Conservation (phyloP, 2,329 filamentous ascomycete genomes). For the Fusarium oxysporum region DNA sequence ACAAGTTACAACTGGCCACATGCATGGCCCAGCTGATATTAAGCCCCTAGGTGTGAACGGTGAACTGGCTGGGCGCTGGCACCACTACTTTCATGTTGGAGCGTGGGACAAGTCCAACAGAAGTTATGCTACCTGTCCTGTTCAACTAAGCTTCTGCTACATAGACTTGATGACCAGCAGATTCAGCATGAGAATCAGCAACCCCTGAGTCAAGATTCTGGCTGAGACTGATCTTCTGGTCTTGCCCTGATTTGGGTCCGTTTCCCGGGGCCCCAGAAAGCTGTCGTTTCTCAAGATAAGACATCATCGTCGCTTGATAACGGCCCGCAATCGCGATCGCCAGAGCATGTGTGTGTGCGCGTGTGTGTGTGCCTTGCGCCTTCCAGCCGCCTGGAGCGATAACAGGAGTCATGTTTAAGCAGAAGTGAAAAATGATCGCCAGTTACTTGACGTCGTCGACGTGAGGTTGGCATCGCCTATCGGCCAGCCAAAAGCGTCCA, state of each 20-base stretch:
- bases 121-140: background rate
- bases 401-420: constrained; percentile 7
- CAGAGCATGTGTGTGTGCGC: background rate
- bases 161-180: constrained; percentile 6
- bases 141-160: constrained; percentile 10
- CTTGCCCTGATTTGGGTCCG: constrained; percentile 17
- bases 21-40: constrained; percentile 22
- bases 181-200: background rate
- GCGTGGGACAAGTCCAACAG: constrained; percentile 9
- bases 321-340: constrained; percentile 23
- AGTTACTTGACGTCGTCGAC: constrained; percentile 31
- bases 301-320: constrained; percentile 25
- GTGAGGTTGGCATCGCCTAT: constrained; percentile 23
- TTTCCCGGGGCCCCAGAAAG: constrained; percentile 33
- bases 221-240: constrained; percentile 3
- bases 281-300: constrained; percentile 22
- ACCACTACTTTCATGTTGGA: background rate
- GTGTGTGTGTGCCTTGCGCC: background rate
- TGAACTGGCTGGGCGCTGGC: background rate
- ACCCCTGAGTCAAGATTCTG: constrained; percentile 27
- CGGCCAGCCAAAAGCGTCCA: constrained; percentile 32
- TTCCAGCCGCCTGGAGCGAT: constrained; percentile 16
- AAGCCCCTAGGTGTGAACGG: background rate
- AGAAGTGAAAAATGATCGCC: constrained; percentile 19
- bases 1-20: constrained; percentile 34